Percentiles rank a stretch among this genome's conserved stretches.
phyloP scores from a whole-genome alignment of 768 basidiomycete genomes.

The Naganishia kalamii region DNA sequence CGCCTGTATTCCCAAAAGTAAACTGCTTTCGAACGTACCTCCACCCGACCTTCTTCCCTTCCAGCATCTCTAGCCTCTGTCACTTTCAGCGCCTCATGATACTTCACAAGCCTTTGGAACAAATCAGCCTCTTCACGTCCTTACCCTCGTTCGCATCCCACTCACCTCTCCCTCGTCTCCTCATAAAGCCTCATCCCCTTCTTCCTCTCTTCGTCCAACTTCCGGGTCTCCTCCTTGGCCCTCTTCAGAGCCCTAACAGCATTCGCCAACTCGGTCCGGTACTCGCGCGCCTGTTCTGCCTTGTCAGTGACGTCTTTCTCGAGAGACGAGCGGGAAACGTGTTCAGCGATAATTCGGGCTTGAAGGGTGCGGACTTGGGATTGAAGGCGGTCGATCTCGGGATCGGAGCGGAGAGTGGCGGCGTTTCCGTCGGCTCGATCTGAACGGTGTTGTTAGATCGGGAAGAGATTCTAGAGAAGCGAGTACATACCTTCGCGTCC shows the following conservation, averaged over 20 bases:
- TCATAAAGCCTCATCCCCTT: constrained; percentile 38
- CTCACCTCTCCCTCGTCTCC: constrained; percentile 41
- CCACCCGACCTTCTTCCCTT: constrained; percentile 40
- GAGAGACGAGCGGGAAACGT: constrained; percentile 37
- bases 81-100: constrained; percentile 39
- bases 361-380: constrained; percentile 40
- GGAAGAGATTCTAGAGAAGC: background rate
- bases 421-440: background rate
- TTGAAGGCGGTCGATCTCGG: constrained; percentile 7
- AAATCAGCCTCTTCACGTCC: background rate
- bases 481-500: background rate
- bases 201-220: constrained; percentile 42
- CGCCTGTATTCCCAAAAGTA: background rate
- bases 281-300: constrained; percentile 36
- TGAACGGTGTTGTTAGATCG: background rate
- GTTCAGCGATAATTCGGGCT: constrained; percentile 43
- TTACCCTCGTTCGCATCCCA: background rate
- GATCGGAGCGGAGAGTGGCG: background rate
- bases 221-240: constrained; percentile 42
- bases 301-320: constrained; percentile 28
- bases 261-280: constrained; percentile 38
- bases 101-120: constrained; percentile 34
- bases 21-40: constrained; percentile 27
- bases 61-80: constrained; percentile 41
- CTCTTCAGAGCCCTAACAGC: constrained; percentile 41